Conservation (phyloP, 768 basidiomycete species). For the Leccinum imitatum region DNA sequence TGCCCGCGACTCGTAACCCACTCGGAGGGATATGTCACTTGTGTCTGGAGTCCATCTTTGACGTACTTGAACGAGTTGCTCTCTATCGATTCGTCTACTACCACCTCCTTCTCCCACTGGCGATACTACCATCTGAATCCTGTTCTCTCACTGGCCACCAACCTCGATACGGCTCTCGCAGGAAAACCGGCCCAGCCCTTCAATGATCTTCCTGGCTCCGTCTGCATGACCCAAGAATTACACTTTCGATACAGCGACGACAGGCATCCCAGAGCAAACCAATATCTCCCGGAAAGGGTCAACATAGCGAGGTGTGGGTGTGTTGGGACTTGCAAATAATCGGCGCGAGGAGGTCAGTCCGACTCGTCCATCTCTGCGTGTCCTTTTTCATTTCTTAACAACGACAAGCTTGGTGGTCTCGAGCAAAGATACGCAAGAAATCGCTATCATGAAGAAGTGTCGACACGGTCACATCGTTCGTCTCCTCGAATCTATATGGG, state of each 20-base stretch:
- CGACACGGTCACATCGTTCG: conserved; percentile 86
- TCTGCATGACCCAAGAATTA: conserved; percentile 49
- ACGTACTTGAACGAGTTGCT: too few relatives aligned
- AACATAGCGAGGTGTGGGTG: conserved; percentile 87
- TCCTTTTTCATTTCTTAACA: conserved; percentile 7
- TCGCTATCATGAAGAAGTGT: conserved; percentile 98
- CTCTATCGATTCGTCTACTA: too few relatives aligned
- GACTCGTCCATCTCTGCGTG: conserved; percentile 8
- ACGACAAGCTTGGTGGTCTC: conserved; percentile 64
- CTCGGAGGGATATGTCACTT: too few relatives aligned
- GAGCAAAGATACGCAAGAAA: conserved; percentile 85
- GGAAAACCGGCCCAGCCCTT: conserved; percentile 36
- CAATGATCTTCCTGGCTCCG: conserved; percentile 40
- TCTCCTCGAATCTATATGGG: conserved; percentile 92
- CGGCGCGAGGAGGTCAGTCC: conserved; percentile 48
- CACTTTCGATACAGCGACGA: conserved; percentile 41
- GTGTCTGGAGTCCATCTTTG: too few relatives aligned
- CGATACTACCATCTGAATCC: too few relatives aligned
- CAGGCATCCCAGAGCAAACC: conserved; percentile 66
- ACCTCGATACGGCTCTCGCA: conserved; percentile 30
- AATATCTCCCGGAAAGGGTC: conserved; percentile 84
- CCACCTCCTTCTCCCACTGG: too few relatives aligned
- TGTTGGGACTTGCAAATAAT: conserved; percentile 52
- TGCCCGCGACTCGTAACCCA: too few relatives aligned
- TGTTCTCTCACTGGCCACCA: too few relatives aligned